Conservation (phyloP, 345 rosid species). For the Pugionium dolabratum region DNA sequence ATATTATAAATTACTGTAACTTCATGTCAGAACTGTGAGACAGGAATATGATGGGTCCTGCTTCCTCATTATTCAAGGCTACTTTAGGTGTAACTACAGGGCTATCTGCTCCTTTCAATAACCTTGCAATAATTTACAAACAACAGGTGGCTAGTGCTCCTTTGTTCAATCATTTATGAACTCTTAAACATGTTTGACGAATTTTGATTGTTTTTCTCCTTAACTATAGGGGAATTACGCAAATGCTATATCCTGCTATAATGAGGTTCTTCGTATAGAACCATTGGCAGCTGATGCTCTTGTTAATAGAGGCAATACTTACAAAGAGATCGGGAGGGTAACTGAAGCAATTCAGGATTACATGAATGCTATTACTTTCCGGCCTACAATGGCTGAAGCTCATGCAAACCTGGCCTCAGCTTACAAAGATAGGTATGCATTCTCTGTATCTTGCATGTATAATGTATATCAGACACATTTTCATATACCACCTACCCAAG, state of each 20-base stretch:
- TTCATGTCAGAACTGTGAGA: conserved; percentile 28
- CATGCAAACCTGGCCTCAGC: conserved; percentile 99
- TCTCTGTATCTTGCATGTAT: conserved; percentile 12
- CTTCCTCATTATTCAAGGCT: conserved; percentile 85
- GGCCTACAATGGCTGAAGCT: conserved; percentile 98
- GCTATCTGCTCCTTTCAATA: conserved; percentile 94
- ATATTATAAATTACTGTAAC: not conserved
- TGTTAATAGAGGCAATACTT: conserved; percentile 96
- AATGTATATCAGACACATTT: not conserved
- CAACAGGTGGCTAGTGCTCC: conserved; percentile 67
- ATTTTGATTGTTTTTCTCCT: conserved; percentile 21
- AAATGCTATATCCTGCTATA: conserved; percentile 97
- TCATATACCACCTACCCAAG: too few relatives aligned
- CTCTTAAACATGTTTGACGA: not conserved
- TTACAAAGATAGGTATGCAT: conserved; percentile 86
- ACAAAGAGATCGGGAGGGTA: conserved; percentile 93
- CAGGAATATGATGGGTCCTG: conserved; percentile 84
- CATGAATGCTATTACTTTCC: conserved; percentile 67
- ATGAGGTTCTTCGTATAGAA: conserved; percentile 95
- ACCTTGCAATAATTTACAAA: conserved; percentile 93
- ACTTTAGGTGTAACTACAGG: conserved; percentile 90
- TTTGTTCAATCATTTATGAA: conserved; percentile 3
- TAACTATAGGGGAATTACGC: conserved; percentile 78
- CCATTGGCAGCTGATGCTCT: conserved; percentile 98
- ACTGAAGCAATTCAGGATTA: conserved; percentile 97